Base-by-base conservation (phyloP, 352 stramenopile genomes). In the Phytopythium delawarense region DNA sequence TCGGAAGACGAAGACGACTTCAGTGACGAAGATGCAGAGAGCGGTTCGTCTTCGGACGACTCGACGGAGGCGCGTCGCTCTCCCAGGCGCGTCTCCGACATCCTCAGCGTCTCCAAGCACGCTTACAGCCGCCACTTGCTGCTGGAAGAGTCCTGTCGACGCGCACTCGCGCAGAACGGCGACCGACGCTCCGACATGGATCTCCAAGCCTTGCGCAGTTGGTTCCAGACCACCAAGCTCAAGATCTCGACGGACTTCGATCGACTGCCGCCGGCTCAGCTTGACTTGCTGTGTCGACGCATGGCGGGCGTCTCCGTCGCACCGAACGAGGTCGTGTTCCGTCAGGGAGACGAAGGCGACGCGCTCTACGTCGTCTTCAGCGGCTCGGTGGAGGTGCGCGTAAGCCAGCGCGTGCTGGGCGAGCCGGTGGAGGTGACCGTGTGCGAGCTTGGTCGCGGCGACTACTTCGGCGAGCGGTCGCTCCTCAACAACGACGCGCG, bases 171-270 rank as follows among this genome's bases (percentile, higher is more conserved):
- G 1, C 69, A 76, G 52, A 69, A 64, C 30, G 69, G 77, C 35
- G 81, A 88, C 28, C 74, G 87, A 21, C 80, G 80, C 5, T 86
- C 83, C 23, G 70, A 76, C 30, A 68, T 72, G 62, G 83, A 89
- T 50, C 55, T 92, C 0, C 80, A 89, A 49, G 66, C 78, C 34
- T 68, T 92, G n/a, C 71, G 79, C 2, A 79, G 76, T 20, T 92
- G 83, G 83, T 88, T 92, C 61, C 80, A 86, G 63, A 79, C 82
- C 32, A 90, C 79, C 1, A 90, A 90, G 35, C 76, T 90, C 61
- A 88, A 90, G 68, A 84, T 88, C 63, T 75, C 79, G 57, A 90
- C 76, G 0, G 77, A 92, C 62, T 89, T 92, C 53, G 77, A 89
- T 54, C 70, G 69, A 0, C 37, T 92, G 32, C 76, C 88, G 53